Conservation (phyloP, 805 yeast species). For the Myxozyma geophila region DNA sequence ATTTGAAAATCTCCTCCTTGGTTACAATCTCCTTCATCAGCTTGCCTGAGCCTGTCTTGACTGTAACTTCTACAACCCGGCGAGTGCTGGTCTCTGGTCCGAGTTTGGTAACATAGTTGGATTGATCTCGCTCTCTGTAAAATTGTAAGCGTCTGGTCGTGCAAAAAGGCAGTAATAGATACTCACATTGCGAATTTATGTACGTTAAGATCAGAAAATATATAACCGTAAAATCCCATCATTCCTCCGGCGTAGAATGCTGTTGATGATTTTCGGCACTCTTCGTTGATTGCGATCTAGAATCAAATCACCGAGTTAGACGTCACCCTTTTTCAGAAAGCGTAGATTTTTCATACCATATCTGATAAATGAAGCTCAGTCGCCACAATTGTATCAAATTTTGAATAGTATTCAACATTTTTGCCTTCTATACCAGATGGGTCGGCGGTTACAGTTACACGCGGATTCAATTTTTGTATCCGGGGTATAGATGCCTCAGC, state of each 20-base stretch:
- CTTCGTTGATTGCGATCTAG: constrained; percentile 52
- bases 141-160: neutral
- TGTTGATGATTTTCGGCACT: constrained; percentile 59
- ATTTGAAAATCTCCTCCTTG: constrained; percentile 38
- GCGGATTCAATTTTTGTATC: constrained; percentile 75
- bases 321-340: neutral
- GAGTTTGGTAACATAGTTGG: constrained; percentile 53
- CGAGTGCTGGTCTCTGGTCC: constrained; percentile 55
- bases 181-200: constrained; percentile 52
- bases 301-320: neutral
- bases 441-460: constrained; percentile 62
- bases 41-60: constrained; percentile 41
- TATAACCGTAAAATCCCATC: constrained; percentile 82
- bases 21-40: constrained; percentile 39
- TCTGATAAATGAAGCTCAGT: constrained; percentile 60
- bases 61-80: constrained; percentile 50
- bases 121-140: constrained; percentile 55
- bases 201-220: constrained; percentile 74
- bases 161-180: constrained; percentile 38
- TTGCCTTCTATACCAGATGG: constrained; percentile 43
- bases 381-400: constrained; percentile 74
- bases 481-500: constrained; percentile 59
- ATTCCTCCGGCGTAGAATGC: constrained; percentile 72
- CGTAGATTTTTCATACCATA: constrained; percentile 40
- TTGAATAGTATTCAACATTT: constrained; percentile 49